Conservation (phyloP, 306 rosid species). For the Quercus suber region DNA sequence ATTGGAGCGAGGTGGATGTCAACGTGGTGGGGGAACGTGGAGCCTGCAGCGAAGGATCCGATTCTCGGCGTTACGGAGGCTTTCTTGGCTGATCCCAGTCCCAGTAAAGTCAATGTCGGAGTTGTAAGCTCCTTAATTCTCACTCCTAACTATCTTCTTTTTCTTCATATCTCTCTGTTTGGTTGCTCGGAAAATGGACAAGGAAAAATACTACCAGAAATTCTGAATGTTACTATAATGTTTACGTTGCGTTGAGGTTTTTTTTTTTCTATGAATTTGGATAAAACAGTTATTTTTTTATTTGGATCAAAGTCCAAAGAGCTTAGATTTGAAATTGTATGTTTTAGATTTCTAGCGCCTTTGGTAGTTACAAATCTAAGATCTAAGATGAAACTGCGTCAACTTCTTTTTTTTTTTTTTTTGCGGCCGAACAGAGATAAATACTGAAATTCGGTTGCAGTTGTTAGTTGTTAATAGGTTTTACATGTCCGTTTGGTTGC, state of each 20-base stretch:
- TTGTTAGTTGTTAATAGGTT: background rate
- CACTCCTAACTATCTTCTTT: background rate
- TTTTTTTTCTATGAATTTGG: background rate
- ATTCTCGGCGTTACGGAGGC: slow-evolving; percentile 99
- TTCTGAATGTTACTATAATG: background rate
- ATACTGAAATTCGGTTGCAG: background rate
- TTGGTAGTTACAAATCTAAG: background rate
- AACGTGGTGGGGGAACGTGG: slow-evolving; percentile 73
- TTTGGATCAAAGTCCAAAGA: background rate
- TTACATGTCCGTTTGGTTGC: background rate
- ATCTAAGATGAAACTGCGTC: background rate
- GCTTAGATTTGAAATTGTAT: background rate
- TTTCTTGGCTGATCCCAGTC: slow-evolving; percentile 84
- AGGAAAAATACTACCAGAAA: background rate
- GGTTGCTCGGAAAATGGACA: background rate
- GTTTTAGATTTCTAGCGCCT: background rate
- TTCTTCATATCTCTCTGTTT: background rate
- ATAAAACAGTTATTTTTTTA: background rate
- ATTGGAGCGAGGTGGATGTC: slow-evolving; percentile 63
- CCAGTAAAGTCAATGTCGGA: slow-evolving; percentile 88
- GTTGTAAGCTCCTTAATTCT: slow-evolving; percentile 56
- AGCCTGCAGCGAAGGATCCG: slow-evolving; percentile 92
- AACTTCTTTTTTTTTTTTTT: background rate
- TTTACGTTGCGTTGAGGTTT: background rate
- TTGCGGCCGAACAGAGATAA: background rate